phyloP scores from a whole-genome alignment of 768 basidiomycete species.

The Mycena galopus region DNA sequence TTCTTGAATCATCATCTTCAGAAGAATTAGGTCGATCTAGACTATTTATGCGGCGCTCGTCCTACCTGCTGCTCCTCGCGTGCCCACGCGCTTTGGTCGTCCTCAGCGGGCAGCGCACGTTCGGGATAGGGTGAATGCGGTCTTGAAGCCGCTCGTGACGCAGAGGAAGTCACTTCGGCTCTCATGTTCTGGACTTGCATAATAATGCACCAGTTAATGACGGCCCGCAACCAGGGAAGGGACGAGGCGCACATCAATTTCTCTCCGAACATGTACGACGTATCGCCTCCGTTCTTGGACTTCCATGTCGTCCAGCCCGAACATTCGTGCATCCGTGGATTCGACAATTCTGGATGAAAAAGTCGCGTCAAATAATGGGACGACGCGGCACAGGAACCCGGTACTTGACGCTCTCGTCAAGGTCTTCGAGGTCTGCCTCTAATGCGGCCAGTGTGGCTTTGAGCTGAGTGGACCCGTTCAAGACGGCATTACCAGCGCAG shows the following conservation, averaged over 20 bases:
- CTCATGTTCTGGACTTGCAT: constrained; percentile 81
- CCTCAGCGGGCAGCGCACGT: constrained; percentile 49
- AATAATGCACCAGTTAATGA: constrained; percentile 45
- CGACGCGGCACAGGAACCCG: neutral
- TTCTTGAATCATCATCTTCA: constrained; percentile 84
- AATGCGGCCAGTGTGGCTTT: constrained; percentile 82
- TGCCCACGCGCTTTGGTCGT: constrained; percentile 86
- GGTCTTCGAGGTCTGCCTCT: constrained; percentile 90
- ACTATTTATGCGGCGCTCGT: neutral
- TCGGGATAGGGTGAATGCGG: constrained; percentile 52
- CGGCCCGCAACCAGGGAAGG: constrained; percentile 7
- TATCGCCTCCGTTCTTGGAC: constrained; percentile 83
- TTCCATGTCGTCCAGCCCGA: constrained; percentile 85
- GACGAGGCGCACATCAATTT: constrained; percentile 76
- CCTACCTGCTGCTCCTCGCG: constrained; percentile 85
- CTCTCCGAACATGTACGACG: constrained; percentile 77
- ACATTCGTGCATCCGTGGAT: constrained; percentile 83
- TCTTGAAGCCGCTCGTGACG: constrained; percentile 41
- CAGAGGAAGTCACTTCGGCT: constrained; percentile 61
- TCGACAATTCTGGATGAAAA: constrained; percentile 80
- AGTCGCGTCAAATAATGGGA: constrained; percentile 16
- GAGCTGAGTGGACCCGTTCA: constrained; percentile 61
- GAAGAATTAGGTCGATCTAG: neutral
- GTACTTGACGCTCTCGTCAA: constrained; percentile 95
- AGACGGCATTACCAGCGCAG: neutral